Base-by-base conservation (phyloP, 164 flowering plant genomes). In the Annona cherimola region DNA sequence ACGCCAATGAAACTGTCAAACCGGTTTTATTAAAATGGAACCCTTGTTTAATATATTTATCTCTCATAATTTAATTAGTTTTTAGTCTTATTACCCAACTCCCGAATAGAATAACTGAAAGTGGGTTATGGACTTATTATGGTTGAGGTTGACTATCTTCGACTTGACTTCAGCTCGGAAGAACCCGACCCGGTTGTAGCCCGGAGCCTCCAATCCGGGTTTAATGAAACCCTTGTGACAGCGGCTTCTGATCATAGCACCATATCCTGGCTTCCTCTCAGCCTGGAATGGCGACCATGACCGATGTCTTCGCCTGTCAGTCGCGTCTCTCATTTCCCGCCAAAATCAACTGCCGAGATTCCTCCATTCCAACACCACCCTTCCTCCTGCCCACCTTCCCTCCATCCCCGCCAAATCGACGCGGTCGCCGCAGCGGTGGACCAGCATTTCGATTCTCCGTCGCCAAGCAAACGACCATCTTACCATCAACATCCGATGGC, bases 391-490 rank as follows among this genome's bases (percentile, higher is more conserved):
- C 26, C 9, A 44, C 55, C 50, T 45, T 69, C 61, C 20, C 41
- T 39, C 67, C 61, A 35, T 18, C 66, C 45, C 65, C 14, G 11
- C 9, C 14, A 63, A 43, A 18, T 46, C 54, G 4, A 18, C 42
- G 12, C 44, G 35, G 35, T 26, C 45, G 67, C 50, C 61, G 19
- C 55, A 65, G 60, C 12, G 42, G 19, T 44, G 65, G 60, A 3
- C 39, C 69, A 45, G 70, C 67, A 59, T 68, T 69, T 35, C 55
- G 74, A 60, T 78, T 76, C 72, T 71, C 74, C 20, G 70, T 79
- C 68, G 77, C 84, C 62, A 77, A 75, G 68, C 72, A 78, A 14
- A 71, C 81, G 54, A 45, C 77, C 14, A n/a, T 69, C 45, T 72
- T 83, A 41, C 73, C 81, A 0, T 73, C 80, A 35, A 76, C 50